Evolutionary conservation across 2,329 filamentous ascomycete species (phyloP).

Genomic region (Aspergillus calidoustus): DNA sequence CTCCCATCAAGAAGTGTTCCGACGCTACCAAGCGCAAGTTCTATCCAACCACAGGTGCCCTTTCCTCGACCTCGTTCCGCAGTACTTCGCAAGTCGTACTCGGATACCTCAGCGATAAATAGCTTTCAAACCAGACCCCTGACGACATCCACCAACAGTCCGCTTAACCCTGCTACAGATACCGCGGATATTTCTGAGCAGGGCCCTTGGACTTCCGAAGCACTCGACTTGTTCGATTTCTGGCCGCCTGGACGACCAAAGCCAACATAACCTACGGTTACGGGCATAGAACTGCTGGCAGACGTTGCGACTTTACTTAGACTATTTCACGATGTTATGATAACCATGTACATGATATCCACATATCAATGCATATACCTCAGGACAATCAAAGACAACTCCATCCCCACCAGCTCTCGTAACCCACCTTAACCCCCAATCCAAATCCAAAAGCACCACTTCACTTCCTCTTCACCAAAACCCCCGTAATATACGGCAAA

Average conservation of each 20-base stretch:
- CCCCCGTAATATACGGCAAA: conserved; percentile 48
- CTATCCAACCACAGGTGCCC: conserved; percentile 5
- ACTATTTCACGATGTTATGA: not conserved
- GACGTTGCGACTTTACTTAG: not conserved
- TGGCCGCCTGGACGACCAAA: conserved; percentile 47
- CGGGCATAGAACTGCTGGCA: conserved; percentile 8
- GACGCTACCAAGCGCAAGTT: not conserved
- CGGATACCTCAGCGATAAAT: conserved; percentile 32
- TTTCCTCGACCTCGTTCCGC: conserved; percentile 14
- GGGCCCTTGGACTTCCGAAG: conserved; percentile 49
- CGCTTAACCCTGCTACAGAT: conserved; percentile 23
- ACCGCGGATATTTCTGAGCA: conserved; percentile 31
- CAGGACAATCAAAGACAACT: not conserved
- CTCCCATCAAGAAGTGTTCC: not conserved
- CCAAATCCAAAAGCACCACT: not conserved
- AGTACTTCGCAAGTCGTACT: conserved; percentile 39
- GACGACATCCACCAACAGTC: conserved; percentile 22
- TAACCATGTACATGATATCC: not conserved
- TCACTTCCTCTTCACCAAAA: conserved; percentile 43
- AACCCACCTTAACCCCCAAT: not conserved
- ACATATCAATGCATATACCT: not conserved
- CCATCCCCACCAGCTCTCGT: not conserved
- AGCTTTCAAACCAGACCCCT: conserved; percentile 20
- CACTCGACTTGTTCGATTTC: conserved; percentile 49
- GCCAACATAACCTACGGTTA: conserved; percentile 25